These are phyloP conservation scores for Melanogaster broomeanus DNA, from an alignment of 768 basidiomycete species.

Conservation along the genomic window DNA sequence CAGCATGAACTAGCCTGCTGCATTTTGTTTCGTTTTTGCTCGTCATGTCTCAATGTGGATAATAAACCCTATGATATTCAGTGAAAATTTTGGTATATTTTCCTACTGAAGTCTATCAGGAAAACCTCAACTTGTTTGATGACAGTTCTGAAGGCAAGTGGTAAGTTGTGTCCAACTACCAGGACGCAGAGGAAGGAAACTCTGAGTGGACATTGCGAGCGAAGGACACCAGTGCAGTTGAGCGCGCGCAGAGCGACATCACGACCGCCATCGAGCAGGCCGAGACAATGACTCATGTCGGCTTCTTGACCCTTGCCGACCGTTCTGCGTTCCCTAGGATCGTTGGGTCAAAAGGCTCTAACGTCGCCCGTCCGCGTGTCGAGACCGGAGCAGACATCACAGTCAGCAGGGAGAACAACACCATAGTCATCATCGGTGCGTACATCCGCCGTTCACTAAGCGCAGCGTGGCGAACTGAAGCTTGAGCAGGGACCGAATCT, in stretches of 20 bases:
- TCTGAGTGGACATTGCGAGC: slow-evolving; percentile 85
- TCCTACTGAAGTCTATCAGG: too few species aligned
- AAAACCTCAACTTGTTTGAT: too few species aligned
- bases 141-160: slow-evolving; percentile 57
- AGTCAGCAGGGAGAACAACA: slow-evolving; percentile 84
- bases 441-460: slow-evolving; percentile 8
- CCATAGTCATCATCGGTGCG: slow-evolving; percentile 86
- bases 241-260: slow-evolving; percentile 69
- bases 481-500: slow-evolving; percentile 58
- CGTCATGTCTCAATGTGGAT: too few species aligned
- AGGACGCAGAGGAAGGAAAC: slow-evolving; percentile 79
- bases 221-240: slow-evolving; percentile 73
- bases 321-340: slow-evolving; percentile 89
- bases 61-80: too few species aligned
- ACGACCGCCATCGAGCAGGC: slow-evolving; percentile 73
- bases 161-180: slow-evolving; percentile 79
- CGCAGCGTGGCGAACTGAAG: slow-evolving; percentile 7
- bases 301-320: slow-evolving; percentile 82
- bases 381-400: slow-evolving; percentile 93
- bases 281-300: slow-evolving; percentile 72
- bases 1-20: too few species aligned
- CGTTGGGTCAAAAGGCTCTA: slow-evolving; percentile 89
- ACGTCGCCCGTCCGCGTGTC: slow-evolving; percentile 81
- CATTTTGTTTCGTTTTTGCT: too few species aligned
- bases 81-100: too few species aligned